Conservation (phyloP, 2,329 filamentous ascomycete species). For the Penicillium olsonii region DNA sequence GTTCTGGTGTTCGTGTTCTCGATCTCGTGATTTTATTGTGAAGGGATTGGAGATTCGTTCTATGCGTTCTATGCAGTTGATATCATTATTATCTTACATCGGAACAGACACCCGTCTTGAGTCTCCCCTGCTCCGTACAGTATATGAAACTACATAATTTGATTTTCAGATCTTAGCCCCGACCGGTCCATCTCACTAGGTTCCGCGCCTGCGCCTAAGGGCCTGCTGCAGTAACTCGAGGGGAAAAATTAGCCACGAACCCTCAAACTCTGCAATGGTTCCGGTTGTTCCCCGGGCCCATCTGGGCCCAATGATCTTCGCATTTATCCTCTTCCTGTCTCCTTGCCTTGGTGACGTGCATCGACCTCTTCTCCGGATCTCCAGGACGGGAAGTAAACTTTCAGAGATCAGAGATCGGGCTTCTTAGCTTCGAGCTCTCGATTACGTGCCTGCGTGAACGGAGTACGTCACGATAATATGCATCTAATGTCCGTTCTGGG, state of each 20-base stretch:
- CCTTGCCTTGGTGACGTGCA: conserved; percentile 21
- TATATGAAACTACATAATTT: not conserved
- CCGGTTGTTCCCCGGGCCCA: conserved; percentile 21
- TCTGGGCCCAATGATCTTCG: conserved; percentile 13
- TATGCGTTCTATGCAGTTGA: conserved; percentile 3
- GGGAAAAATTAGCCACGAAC: conserved; percentile 20
- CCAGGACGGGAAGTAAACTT: conserved; percentile 13
- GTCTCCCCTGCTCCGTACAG: not conserved
- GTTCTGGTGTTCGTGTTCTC: conserved; percentile 13
- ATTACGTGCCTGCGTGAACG: not conserved
- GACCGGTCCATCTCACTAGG: conserved; percentile 3
- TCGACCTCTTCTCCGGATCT: conserved; percentile 12
- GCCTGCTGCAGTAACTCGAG: conserved; percentile 16
- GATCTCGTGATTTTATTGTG: not conserved
- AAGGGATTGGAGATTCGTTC: too few species aligned
- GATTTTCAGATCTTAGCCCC: not conserved
- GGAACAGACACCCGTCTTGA: not conserved
- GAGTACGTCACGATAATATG: not conserved
- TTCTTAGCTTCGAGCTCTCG: not conserved
- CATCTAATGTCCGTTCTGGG: not conserved
- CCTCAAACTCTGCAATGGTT: conserved; percentile 10
- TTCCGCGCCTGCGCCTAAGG: conserved; percentile 21
- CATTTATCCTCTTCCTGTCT: conserved; percentile 3
- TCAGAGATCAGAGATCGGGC: conserved; percentile 15
- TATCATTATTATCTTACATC: not conserved